Percentiles rank a stretch among this genome's conserved stretches.
phyloP scores from a whole-genome alignment of 2,329 filamentous ascomycete genomes.

The Beauveria medogensis region DNA sequence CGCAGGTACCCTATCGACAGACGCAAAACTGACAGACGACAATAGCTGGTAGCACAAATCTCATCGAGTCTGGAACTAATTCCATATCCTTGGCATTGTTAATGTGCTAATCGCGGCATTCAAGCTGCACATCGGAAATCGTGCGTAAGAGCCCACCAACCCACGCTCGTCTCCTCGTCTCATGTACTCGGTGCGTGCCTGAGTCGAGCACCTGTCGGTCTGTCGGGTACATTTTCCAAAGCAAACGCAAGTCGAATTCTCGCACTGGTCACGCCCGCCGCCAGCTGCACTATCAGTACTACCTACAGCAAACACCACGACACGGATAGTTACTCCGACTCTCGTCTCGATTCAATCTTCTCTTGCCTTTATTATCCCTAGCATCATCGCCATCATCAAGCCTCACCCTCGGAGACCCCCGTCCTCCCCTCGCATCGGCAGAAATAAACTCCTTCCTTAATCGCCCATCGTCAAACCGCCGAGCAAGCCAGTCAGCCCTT shows the following conservation, averaged over 20 bases:
- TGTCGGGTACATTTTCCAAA: conserved; percentile 4
- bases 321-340: too few relatives aligned
- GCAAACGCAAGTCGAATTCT: neutral
- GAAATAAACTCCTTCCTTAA: conserved; percentile 7
- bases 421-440: neutral
- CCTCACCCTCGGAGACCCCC: neutral
- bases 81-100: neutral
- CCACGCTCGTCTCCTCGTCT: too few relatives aligned
- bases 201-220: neutral
- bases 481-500: conserved; percentile 2
- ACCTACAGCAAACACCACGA: neutral
- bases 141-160: neutral
- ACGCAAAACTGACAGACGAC: neutral
- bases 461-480: neutral
- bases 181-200: neutral
- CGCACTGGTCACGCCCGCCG: neutral
- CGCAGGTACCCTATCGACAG: neutral
- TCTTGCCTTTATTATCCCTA: neutral
- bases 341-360: neutral
- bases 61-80: neutral
- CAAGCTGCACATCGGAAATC: neutral
- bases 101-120: too few relatives aligned
- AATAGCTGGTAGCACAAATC: too few relatives aligned
- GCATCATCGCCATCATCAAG: neutral
- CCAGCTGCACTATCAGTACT: neutral